Percentiles rank a stretch among this genome's conserved stretches.
Evolutionary conservation across 495 filamentous ascomycete genomes (phyloP).

Genomic region (Penicillium psychrofluorescens): DNA sequence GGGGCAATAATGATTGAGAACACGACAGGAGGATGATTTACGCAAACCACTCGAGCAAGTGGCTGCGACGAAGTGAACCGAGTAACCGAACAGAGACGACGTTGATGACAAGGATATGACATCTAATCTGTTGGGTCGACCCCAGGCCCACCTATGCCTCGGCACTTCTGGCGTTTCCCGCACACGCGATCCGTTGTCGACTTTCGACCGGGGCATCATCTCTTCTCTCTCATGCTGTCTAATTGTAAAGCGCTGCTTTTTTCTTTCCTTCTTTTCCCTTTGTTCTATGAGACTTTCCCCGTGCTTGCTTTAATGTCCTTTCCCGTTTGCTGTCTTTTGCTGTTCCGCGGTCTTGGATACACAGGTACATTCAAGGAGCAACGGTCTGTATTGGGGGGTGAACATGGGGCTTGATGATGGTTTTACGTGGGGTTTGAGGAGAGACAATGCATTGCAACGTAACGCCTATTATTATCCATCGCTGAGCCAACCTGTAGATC

Average conservation of each 20-base stretch:
- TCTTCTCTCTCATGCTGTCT: conserved; percentile 12
- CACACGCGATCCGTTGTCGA: no score
- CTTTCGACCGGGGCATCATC: conserved; percentile 12
- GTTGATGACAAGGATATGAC: conserved; percentile 27
- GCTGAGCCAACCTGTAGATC: background rate
- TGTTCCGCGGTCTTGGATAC: background rate
- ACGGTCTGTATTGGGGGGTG: conserved; percentile 2
- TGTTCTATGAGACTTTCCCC: no score
- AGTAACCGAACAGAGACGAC: conserved; percentile 21
- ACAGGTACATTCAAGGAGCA: conserved; percentile 9
- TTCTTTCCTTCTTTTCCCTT: conserved; percentile 1
- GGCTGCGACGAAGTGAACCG: conserved; percentile 1
- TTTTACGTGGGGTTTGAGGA: conserved; percentile 3
- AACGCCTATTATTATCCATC: background rate
- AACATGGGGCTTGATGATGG: conserved; percentile 6
- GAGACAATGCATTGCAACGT: conserved; percentile 9
- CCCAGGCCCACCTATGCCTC: conserved; percentile 14
- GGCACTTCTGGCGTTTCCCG: conserved; percentile 13
- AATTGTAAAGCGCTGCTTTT: conserved; percentile 20
- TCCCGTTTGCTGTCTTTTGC: background rate
- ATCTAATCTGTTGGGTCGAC: conserved; percentile 17
- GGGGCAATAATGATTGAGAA: conserved; percentile 11
- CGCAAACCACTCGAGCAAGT: conserved; percentile 12
- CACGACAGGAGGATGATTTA: conserved; percentile 10
- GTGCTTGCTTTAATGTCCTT: background rate